Percentiles rank a stretch among this genome's conserved stretches.
phyloP scores from a whole-genome alignment of 768 basidiomycete genomes.

The Boletus reticulatus region DNA sequence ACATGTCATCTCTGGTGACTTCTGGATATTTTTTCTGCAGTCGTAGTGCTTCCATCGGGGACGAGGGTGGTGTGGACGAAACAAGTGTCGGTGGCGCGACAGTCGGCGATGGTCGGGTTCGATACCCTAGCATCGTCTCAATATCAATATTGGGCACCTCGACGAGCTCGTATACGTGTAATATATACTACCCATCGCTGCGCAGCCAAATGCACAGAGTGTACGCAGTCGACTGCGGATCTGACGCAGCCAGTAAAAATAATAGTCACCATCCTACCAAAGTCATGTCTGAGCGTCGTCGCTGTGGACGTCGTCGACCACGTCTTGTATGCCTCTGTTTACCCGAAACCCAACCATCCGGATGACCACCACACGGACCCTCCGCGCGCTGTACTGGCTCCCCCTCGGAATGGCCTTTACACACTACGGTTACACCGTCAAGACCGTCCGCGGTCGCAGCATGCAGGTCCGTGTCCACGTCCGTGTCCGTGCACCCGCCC shows the following conservation, averaged over 20 bases:
- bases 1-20: conserved; percentile 90
- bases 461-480: conserved; percentile 57
- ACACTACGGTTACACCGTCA: conserved; percentile 50
- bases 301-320: too few species aligned
- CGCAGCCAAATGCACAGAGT: not conserved
- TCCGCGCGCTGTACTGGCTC: conserved; percentile 52
- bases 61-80: conserved; percentile 8
- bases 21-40: conserved; percentile 92
- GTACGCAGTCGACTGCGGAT: not conserved
- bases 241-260: not conserved
- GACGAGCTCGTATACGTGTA: not conserved
- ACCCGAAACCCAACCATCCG: too few species aligned
- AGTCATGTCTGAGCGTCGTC: too few species aligned
- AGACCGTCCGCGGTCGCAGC: conserved; percentile 58
- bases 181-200: not conserved
- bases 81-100: not conserved
- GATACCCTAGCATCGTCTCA: too few species aligned
- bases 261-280: too few species aligned
- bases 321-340: not conserved
- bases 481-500: not conserved
- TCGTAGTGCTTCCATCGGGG: conserved; percentile 75
- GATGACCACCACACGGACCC: not conserved
- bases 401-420: conserved; percentile 50
- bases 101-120: too few species aligned
- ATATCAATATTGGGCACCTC: too few species aligned